Percentiles rank a stretch among this genome's conserved stretches.
Conservation (phyloP, 495 filamentous ascomycete species). For the Apodospora peruviana region DNA sequence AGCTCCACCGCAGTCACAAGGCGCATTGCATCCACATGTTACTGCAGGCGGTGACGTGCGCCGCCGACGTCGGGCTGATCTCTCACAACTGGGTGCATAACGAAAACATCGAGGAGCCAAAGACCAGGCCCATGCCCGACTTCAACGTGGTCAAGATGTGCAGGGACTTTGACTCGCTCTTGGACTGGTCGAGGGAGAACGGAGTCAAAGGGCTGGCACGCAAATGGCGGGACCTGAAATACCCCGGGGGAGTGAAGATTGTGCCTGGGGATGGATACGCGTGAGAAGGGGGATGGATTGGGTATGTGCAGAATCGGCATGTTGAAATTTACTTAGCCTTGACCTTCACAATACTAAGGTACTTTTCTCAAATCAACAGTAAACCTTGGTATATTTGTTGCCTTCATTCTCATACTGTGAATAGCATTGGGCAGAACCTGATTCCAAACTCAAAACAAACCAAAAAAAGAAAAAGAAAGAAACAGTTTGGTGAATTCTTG, state of each 20-base stretch:
- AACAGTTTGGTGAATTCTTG: too few species aligned
- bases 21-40: background rate
- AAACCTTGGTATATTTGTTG: too few species aligned
- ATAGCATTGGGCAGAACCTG: too few species aligned
- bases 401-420: too few species aligned
- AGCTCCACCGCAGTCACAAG: background rate
- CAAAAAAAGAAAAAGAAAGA: too few species aligned
- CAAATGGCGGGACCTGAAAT: background rate
- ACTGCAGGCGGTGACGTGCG: background rate
- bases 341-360: too few species aligned
- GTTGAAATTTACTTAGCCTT: too few species aligned
- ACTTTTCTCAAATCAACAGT: too few species aligned
- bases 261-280: background rate
- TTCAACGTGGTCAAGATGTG: conserved; percentile 2
- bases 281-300: too few species aligned
- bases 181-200: background rate
- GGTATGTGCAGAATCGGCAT: too few species aligned
- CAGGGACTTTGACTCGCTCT: background rate
- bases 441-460: too few species aligned
- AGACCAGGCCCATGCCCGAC: background rate
- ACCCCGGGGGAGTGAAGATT: background rate
- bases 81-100: background rate
- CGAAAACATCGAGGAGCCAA: background rate
- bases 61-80: background rate
- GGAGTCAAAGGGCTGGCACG: background rate